These are phyloP conservation scores for Aspergillus ustus DNA, from an alignment of 2,329 filamentous ascomycete genomes.

Conservation along the genomic window DNA sequence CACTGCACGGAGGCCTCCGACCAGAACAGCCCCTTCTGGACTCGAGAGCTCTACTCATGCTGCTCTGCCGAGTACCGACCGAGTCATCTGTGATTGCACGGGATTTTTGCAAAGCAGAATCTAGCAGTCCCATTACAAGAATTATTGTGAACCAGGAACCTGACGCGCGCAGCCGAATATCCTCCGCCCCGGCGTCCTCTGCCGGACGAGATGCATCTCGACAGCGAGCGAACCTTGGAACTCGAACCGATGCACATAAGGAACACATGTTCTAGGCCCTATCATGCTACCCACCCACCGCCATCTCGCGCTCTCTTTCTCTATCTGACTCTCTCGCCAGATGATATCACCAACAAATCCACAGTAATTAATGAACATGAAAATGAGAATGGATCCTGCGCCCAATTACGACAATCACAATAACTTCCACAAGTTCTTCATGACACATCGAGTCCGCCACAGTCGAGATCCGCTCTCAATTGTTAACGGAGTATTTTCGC, in stretches of 20 bases:
- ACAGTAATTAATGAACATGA: background rate
- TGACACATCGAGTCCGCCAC: constrained; percentile 3
- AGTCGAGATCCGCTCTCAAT: background rate
- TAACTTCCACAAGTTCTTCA: background rate
- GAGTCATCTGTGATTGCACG: background rate
- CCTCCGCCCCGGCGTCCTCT: background rate
- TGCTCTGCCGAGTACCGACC: background rate
- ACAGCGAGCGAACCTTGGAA: constrained; percentile 13
- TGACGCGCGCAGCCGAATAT: background rate
- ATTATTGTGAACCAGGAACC: background rate
- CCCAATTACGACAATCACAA: constrained; percentile 10
- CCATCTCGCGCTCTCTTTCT: constrained; percentile 17
- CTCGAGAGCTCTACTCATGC: background rate
- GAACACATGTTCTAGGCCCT: constrained; percentile 28
- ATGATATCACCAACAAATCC: constrained; percentile 4
- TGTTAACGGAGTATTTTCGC: background rate
- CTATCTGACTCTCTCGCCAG: background rate
- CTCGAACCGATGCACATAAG: constrained; percentile 15
- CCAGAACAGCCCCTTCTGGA: background rate
- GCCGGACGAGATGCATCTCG: constrained; percentile 7
- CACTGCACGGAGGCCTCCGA: background rate
- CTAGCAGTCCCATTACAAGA: background rate
- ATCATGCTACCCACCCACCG: constrained; percentile 17
- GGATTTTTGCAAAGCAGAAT: background rate
- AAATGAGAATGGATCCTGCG: background rate